phyloP scores from a whole-genome alignment of 2,329 filamentous ascomycete species.

The Arthrobotrys sinensis region DNA sequence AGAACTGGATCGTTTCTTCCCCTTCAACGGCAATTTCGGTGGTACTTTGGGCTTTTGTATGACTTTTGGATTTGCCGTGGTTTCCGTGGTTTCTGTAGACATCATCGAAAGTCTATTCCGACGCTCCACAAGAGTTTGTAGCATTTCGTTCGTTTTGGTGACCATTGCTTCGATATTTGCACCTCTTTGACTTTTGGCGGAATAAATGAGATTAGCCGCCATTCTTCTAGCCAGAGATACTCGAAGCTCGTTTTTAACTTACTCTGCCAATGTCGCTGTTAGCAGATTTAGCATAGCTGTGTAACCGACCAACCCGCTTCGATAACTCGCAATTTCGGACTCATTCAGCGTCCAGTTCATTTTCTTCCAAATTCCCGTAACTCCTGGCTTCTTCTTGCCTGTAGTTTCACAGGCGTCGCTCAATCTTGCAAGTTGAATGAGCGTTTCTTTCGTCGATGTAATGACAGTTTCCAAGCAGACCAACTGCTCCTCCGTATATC shows the following conservation, averaged over 20 bases:
- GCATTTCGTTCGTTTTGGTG: slow-evolving; percentile 56
- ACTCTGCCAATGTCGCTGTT: slow-evolving; percentile 57
- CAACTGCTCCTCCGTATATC: slow-evolving; percentile 57
- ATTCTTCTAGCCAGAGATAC: background rate
- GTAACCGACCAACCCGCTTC: slow-evolving; percentile 58
- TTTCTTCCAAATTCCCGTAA: slow-evolving; percentile 58
- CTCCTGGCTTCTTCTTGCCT: slow-evolving; percentile 52
- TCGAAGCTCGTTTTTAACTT: slow-evolving; percentile 22
- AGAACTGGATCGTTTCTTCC: slow-evolving; percentile 35
- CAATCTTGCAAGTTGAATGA: slow-evolving; percentile 54
- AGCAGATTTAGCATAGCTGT: slow-evolving; percentile 58
- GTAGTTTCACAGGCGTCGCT: slow-evolving; percentile 58
- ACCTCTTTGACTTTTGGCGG: slow-evolving; percentile 47
- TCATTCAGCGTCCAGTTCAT: slow-evolving; percentile 57
- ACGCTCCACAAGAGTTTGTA: slow-evolving; percentile 53
- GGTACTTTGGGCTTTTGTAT: slow-evolving; percentile 17
- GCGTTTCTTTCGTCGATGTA: slow-evolving; percentile 48
- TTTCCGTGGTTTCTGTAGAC: slow-evolving; percentile 33
- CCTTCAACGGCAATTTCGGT: slow-evolving; percentile 16
- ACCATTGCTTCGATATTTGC: slow-evolving; percentile 60
- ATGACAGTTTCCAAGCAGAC: slow-evolving; percentile 55
- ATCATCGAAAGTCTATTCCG: slow-evolving; percentile 55
- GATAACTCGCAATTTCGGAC: slow-evolving; percentile 57
- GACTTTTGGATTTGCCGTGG: slow-evolving; percentile 8
- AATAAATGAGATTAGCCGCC: background rate